These are phyloP conservation scores for Entomortierella beljakovae DNA, from an alignment of 192 early-diverging fungal species.

Conservation along the genomic window DNA sequence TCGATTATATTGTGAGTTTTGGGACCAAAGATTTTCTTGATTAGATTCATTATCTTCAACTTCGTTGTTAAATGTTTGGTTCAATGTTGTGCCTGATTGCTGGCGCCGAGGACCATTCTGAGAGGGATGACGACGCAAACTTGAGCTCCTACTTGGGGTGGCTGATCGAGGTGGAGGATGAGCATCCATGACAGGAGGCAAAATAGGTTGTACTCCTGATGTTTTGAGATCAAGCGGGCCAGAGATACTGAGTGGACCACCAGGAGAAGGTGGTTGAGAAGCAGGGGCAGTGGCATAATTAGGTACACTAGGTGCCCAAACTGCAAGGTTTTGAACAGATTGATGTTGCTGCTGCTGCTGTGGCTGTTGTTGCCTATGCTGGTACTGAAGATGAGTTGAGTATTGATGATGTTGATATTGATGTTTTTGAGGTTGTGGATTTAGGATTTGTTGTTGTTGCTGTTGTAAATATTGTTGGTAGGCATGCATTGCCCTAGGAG, in stretches of 20 bases:
- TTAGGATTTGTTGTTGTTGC: constrained; percentile 28
- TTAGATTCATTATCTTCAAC: background rate
- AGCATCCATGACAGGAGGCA: constrained; percentile 33
- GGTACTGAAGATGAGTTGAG: constrained; percentile 17
- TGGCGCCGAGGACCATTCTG: constrained; percentile 28
- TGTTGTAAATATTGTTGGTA: constrained; percentile 24
- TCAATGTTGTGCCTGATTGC: background rate
- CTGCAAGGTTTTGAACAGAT: constrained; percentile 21
- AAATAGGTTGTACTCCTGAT: constrained; percentile 18
- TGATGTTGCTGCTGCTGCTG: constrained; percentile 44
- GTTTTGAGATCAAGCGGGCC: constrained; percentile 47
- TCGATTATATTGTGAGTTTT: constrained; percentile 6
- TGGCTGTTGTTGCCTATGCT: constrained; percentile 25
- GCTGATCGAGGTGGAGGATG: constrained; percentile 20
- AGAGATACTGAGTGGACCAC: constrained; percentile 26
- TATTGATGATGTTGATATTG: constrained; percentile 29
- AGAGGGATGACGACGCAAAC: constrained; percentile 28
- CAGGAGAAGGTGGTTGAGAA: constrained; percentile 1
- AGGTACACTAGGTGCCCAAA: constrained; percentile 33
- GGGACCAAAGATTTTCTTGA: constrained; percentile 6
- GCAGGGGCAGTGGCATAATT: constrained; percentile 1
- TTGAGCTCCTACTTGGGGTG: constrained; percentile 15
- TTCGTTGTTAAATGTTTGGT: constrained; percentile 19
- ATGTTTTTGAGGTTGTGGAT: too few species aligned
- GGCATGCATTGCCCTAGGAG: constrained; percentile 14